phyloP scores from a whole-genome alignment of 2,329 filamentous ascomycete species.

The Microdochium trichocladiopsis region DNA sequence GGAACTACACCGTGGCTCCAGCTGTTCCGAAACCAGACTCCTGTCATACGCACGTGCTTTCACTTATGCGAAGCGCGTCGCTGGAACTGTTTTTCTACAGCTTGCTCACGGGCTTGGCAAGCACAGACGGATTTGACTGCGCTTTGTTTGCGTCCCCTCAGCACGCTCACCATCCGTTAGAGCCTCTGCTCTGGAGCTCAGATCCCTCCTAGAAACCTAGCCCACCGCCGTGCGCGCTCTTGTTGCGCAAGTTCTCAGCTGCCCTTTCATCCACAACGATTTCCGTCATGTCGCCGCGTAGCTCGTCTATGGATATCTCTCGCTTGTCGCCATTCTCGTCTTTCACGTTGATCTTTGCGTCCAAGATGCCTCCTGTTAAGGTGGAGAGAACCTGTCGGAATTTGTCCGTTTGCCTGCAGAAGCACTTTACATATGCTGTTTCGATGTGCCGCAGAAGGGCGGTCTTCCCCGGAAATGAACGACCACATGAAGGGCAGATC shows the following conservation, averaged over 20 bases:
- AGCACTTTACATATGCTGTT: slow-evolving; percentile 20
- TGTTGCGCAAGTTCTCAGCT: background rate
- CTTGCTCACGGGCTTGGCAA: background rate
- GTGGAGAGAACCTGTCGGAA: background rate
- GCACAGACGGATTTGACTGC: background rate
- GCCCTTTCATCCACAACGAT: slow-evolving; percentile 1
- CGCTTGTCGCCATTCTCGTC: slow-evolving; percentile 25
- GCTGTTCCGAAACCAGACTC: too few species aligned
- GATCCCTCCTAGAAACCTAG: background rate
- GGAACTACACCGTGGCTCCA: too few species aligned
- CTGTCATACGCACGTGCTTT: too few species aligned
- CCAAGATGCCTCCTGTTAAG: slow-evolving; percentile 19
- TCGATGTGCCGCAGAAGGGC: slow-evolving; percentile 43
- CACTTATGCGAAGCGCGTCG: too few species aligned
- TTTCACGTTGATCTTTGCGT: slow-evolving; percentile 25
- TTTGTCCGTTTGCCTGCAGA: background rate
- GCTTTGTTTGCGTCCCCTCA: too few species aligned
- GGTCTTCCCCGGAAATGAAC: slow-evolving; percentile 29
- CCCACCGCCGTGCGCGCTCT: background rate
- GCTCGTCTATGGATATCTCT: slow-evolving; percentile 7
- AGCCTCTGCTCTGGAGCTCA: background rate
- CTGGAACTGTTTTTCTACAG: too few species aligned
- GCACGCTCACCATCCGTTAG: too few species aligned
- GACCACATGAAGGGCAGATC: slow-evolving; percentile 39
- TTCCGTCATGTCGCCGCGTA: background rate